Evolutionary conservation across 2,329 filamentous ascomycete genomes (phyloP).

Genomic region (Daldinia eschscholtzii): DNA sequence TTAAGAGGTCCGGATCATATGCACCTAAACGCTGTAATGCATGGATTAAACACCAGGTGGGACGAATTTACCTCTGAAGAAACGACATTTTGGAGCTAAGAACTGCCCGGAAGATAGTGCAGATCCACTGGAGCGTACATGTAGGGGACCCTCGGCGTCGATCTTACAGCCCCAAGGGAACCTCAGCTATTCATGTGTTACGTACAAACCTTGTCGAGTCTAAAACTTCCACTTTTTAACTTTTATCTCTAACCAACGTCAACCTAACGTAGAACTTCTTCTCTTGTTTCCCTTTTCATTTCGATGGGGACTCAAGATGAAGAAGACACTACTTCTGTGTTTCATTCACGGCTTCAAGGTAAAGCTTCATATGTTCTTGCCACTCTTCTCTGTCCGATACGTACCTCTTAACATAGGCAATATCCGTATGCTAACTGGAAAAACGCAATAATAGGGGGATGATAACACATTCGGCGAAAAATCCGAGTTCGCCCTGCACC

Average conservation of each 20-base stretch:
- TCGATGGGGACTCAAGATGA: slow-evolving; percentile 65
- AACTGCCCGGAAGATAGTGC: neutral
- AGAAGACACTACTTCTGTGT: slow-evolving; percentile 83
- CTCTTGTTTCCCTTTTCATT: slow-evolving; percentile 20
- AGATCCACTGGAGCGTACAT: neutral
- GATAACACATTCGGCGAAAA: slow-evolving; percentile 80
- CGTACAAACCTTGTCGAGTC: slow-evolving; percentile 11
- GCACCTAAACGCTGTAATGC: slow-evolving; percentile 4
- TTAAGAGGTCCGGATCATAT: slow-evolving; percentile 10
- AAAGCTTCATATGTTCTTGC: slow-evolving; percentile 15
- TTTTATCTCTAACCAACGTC: neutral
- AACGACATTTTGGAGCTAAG: slow-evolving; percentile 9
- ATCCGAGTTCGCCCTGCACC: slow-evolving; percentile 77
- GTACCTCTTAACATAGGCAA: slow-evolving; percentile 10
- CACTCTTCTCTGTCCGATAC: neutral
- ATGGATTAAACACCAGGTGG: slow-evolving; percentile 20
- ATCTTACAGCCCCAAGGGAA: slow-evolving; percentile 30
- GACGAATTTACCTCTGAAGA: slow-evolving; percentile 11
- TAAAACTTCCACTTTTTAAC: slow-evolving; percentile 16
- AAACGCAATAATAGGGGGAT: slow-evolving; percentile 67
- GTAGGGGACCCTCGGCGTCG: slow-evolving; percentile 19
- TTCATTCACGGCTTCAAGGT: slow-evolving; percentile 91
- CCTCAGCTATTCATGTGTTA: slow-evolving; percentile 6
- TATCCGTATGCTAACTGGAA: neutral
- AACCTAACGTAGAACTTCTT: slow-evolving; percentile 10